Conservation (phyloP, 768 basidiomycete genomes). For the Tylopilus rubrobrunneus region DNA sequence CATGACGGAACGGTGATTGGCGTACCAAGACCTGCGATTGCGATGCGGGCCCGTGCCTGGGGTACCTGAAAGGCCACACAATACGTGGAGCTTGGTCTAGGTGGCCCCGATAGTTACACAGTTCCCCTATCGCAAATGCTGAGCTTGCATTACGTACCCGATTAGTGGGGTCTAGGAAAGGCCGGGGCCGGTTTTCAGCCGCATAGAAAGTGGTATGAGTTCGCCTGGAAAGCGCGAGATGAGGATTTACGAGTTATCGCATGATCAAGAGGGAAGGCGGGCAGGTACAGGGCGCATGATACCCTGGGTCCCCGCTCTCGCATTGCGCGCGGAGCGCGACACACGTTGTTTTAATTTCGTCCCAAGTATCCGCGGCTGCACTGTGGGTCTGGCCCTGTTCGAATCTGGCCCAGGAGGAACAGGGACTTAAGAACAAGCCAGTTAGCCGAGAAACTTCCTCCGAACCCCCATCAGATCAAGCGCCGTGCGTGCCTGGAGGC, state of each 20-base stretch:
- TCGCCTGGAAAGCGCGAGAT: not conserved
- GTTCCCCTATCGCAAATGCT: not conserved
- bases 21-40: not conserved
- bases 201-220: not conserved
- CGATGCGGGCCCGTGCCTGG: not conserved
- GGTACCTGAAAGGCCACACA: not conserved
- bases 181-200: not conserved
- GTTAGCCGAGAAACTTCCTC: not conserved
- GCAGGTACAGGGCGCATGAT: not conserved
- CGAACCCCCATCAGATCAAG: not conserved
- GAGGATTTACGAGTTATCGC: not conserved
- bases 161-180: not conserved
- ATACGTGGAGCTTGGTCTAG: not conserved
- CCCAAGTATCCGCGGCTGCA: not conserved
- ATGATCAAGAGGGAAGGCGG: not conserved
- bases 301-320: not conserved
- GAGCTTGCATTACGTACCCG: not conserved
- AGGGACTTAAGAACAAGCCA: not conserved
- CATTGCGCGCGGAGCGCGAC: not conserved
- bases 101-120: not conserved
- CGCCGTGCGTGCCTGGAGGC: conserved; percentile 1
- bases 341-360: not conserved
- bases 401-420: not conserved
- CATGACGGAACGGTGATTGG: not conserved
- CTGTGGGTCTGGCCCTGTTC: too few relatives aligned